Evolutionary conservation across 1,284 basidiomycete genomes (phyloP), one percentile per base, ranked within the genome.

Genomic region (Vanrija humicola): DNA sequence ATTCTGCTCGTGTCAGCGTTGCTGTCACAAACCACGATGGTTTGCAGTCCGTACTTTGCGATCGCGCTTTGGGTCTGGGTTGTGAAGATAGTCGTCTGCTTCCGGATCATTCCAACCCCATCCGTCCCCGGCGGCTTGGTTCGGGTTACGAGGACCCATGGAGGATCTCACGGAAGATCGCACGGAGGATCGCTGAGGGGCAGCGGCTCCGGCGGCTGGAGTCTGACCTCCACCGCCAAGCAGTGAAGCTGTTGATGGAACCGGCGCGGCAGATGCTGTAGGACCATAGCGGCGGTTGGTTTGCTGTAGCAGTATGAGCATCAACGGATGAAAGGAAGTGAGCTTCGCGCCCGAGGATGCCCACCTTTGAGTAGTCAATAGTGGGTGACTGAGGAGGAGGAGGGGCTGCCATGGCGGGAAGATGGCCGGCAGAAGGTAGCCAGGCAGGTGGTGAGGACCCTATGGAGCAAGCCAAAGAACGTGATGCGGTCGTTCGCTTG

Each of bases 11-110:
- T 45, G 23, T 52, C 25, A 52, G 43, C 38, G 23, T 43, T 1
- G n/a, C 19, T n/a, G 39, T n/a, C n/a, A 42, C 3, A 19, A 6
- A 19, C n/a, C n/a, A n/a, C 21, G 23, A 44, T 1, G 9, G 23
- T n/a, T 7, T 18, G 50, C 28, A 26, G 4, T 60, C 67, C 28
- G 50, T 48, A 74, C 72, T 57, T 81, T 83, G 56, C 81, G 74
- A 69, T 90, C 87, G 46, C 86, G 79, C 45, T 81, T 81, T 3
- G 88, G 87, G 69, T 81, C 75, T 40, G 78, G 72, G 58, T 78
- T 74, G 66, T 73, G 70, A 61, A 71, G 57, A 68, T 79, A 70
- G 61, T 81, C 70, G 63, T 78, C 78, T 15, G 71, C 66, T 59
- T 79, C 78, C 10, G 72, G 67, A 47, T 67, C 59, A 19, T 61